Percentiles rank a stretch among this genome's conserved stretches.
phyloP scores from a whole-genome alignment of 2,329 filamentous ascomycete genomes.

The Zymoseptoria passerinii region DNA sequence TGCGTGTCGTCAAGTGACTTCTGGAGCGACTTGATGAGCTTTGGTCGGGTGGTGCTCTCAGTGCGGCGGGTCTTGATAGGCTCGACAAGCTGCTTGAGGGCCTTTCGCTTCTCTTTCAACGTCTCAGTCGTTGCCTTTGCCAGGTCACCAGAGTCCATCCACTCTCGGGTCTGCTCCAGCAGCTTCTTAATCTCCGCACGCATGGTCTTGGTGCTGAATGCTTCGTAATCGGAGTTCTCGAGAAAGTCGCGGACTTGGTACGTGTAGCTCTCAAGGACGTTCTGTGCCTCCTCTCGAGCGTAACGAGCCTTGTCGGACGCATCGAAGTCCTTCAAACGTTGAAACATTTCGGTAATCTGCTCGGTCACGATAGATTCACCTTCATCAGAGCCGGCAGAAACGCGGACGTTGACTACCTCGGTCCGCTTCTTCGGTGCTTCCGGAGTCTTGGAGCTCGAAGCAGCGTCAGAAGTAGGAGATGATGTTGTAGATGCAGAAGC shows the following conservation, averaged over 20 bases:
- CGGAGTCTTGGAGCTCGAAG: constrained; percentile 34
- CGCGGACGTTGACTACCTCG: constrained; percentile 45
- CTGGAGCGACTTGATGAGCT: constrained; percentile 58
- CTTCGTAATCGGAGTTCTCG: constrained; percentile 65
- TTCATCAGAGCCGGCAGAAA: constrained; percentile 38
- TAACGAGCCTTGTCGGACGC: constrained; percentile 70
- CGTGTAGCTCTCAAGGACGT: constrained; percentile 87
- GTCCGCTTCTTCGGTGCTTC: constrained; percentile 43
- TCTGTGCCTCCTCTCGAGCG: constrained; percentile 76
- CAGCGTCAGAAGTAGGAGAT: constrained; percentile 34
- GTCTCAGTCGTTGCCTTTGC: constrained; percentile 65
- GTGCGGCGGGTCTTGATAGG: constrained; percentile 69
- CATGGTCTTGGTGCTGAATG: constrained; percentile 60
- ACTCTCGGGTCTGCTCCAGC: constrained; percentile 66
- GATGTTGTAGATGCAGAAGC: constrained; percentile 29
- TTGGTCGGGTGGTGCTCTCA: constrained; percentile 64
- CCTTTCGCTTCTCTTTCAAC: constrained; percentile 67
- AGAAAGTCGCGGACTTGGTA: constrained; percentile 81
- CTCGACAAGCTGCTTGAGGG: constrained; percentile 66
- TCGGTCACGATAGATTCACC: constrained; percentile 52
- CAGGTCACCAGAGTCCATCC: constrained; percentile 71
- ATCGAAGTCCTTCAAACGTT: constrained; percentile 71
- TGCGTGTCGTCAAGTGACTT: constrained; percentile 63
- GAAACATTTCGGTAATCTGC: constrained; percentile 52
- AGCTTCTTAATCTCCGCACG: constrained; percentile 59